Evolutionary conservation across 1,139 yeast species (phyloP), one percentile per base, ranked within the genome.

Genomic region (Kodamaea sp.): DNA sequence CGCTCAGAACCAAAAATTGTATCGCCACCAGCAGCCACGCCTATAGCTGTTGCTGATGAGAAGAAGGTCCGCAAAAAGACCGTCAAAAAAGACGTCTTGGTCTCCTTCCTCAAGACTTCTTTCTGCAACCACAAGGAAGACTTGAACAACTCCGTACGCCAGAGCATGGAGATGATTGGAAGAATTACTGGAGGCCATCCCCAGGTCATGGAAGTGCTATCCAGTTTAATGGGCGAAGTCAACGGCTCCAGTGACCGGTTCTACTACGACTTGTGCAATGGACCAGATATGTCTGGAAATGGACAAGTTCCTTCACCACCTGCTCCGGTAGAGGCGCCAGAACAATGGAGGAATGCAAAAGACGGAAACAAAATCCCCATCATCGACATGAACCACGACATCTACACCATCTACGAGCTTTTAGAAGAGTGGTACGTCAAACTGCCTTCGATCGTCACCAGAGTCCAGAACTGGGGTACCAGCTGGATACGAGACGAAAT

Each of bases 401-500:
- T 47, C 23, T 38, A 30, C 26, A 43, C 50, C 5, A 42, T 47
- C 16, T 38, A 39, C 31, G 48, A 46, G 28, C 42, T 47, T 16
- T 27, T 47, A 24, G 47, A 47, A 20, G 51, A 47, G 28, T 47
- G 51, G 51, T 46, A 42, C 32, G 20, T 30, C 18, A 39, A 23
- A 5, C 43, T 38, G 22, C 51, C 50, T 1, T 27, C 40, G 8
- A 37, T 47, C 11, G 39, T 34, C 18, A 24, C 39, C 6, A 34
- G 51, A 5, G 36, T 47, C 16, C 40, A 34, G 19, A 35, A 36
- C 14, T 46, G 48, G 48, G 50, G 50, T 16, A 39, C 41, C 26
- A 37, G 39, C 26, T 47, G 51, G 51, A 39, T 47, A 21, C 29
- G 44, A 9, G 50, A 47, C 28, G 48, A 47, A 12, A 44, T 47